Conservation (phyloP, 179 eudicot species). For the Nepenthes alata region DNA sequence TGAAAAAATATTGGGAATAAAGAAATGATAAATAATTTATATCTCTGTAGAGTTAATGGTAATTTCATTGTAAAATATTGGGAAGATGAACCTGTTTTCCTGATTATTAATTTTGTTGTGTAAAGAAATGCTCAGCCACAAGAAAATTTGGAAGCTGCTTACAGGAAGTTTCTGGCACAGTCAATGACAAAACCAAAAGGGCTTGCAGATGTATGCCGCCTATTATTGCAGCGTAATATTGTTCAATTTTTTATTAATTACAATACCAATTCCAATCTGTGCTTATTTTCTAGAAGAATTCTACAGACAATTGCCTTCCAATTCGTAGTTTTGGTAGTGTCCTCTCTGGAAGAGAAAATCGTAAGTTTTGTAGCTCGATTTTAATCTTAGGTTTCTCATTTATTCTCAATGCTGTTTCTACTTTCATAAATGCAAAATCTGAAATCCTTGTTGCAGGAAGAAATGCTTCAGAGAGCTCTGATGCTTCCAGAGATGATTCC, state of each 20-base stretch:
- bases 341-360: constrained; percentile 35
- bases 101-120: background rate
- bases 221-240: background rate
- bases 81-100: background rate
- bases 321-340: constrained; percentile 78
- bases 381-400: background rate
- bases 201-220: constrained; percentile 33
- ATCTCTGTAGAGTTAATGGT: no score
- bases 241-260: background rate
- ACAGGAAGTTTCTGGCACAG: constrained; percentile 61
- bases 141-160: constrained; percentile 62
- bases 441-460: constrained; percentile 31
- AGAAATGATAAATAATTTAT: no score
- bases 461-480: constrained; percentile 28
- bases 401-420: background rate
- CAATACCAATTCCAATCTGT: background rate
- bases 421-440: constrained; percentile 11
- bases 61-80: no score
- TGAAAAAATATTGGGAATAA: no score
- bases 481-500: constrained; percentile 31
- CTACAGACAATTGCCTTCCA: constrained; percentile 27
- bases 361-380: constrained; percentile 20
- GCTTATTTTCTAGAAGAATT: constrained; percentile 48
- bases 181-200: constrained; percentile 54
- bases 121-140: constrained; percentile 65